A percentile compares a stretch with the other conserved stretches of the same genome.
These are phyloP conservation scores for Colletotrichum aenigma DNA, from an alignment of 2,329 filamentous ascomycete species.

Conservation along the genomic window DNA sequence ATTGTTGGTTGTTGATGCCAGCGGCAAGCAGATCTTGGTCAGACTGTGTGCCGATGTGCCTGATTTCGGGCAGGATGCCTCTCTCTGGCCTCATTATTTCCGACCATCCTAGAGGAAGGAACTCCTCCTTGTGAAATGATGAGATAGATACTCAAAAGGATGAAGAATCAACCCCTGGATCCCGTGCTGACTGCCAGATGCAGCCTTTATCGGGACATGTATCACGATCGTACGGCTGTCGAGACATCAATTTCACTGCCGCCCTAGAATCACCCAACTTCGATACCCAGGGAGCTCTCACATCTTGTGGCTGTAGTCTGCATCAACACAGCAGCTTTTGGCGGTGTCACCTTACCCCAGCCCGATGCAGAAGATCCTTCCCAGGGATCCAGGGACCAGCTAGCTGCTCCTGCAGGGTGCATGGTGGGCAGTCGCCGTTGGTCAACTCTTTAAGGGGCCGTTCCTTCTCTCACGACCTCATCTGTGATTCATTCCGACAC, in stretches of 20 bases:
- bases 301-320: not conserved
- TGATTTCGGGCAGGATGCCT: not conserved
- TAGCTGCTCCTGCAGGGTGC: not conserved
- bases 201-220: not conserved
- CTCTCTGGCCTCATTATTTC: not conserved
- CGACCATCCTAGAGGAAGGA: not conserved
- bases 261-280: conserved; percentile 1
- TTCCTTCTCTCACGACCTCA: not conserved
- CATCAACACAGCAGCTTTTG: not conserved
- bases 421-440: not conserved
- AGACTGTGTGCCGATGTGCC: not conserved
- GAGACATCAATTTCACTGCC: conserved; percentile 14
- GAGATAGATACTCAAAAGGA: not conserved
- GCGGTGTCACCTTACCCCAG: not conserved
- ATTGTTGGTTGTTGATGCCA: not conserved
- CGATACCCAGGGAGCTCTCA: not conserved
- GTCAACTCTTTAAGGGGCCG: not conserved
- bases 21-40: not conserved
- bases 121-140: not conserved
- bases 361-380: conserved; percentile 5
- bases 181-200: not conserved
- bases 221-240: not conserved
- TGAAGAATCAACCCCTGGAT: not conserved
- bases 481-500: not conserved
- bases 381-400: not conserved